Conservation (phyloP, 345 rosid genomes). For the Murraya koenigii region DNA sequence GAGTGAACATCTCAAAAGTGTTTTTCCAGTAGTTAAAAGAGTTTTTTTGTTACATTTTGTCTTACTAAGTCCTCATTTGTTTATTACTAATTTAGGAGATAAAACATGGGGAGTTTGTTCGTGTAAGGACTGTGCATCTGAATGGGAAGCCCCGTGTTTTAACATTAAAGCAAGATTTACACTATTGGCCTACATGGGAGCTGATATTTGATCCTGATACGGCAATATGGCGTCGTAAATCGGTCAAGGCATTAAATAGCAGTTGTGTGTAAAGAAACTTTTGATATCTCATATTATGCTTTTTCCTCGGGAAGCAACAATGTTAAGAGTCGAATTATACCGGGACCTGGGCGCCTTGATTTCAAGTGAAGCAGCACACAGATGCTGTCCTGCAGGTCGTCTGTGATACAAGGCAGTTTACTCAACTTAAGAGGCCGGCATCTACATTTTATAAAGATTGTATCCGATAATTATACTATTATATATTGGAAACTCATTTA, state of each 20-base stretch:
- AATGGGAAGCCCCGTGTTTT: constrained; percentile 88
- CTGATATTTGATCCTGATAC: constrained; percentile 71
- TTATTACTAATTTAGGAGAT: constrained; percentile 47
- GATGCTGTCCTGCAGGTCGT: not conserved
- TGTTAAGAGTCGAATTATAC: not conserved
- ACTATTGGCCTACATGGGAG: constrained; percentile 97
- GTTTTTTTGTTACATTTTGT: not conserved
- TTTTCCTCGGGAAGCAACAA: not conserved
- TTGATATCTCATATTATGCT: not conserved
- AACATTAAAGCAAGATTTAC: constrained; percentile 90
- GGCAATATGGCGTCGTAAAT: constrained; percentile 67
- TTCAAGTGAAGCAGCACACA: not conserved
- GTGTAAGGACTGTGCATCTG: constrained; percentile 77
- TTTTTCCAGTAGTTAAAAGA: not conserved
- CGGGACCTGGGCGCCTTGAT: not conserved
- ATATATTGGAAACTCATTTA: not conserved
- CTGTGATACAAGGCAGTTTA: not conserved
- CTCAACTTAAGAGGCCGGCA: not conserved
- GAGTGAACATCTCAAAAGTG: not conserved
- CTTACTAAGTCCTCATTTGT: not conserved
- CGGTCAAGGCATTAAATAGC: constrained; percentile 53
- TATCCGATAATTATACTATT: not conserved
- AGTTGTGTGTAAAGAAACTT: not conserved
- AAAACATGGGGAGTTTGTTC: constrained; percentile 81
- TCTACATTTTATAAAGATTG: not conserved